Evolutionary conservation across 768 basidiomycete genomes (phyloP).

Genomic region (Mycena pura): DNA sequence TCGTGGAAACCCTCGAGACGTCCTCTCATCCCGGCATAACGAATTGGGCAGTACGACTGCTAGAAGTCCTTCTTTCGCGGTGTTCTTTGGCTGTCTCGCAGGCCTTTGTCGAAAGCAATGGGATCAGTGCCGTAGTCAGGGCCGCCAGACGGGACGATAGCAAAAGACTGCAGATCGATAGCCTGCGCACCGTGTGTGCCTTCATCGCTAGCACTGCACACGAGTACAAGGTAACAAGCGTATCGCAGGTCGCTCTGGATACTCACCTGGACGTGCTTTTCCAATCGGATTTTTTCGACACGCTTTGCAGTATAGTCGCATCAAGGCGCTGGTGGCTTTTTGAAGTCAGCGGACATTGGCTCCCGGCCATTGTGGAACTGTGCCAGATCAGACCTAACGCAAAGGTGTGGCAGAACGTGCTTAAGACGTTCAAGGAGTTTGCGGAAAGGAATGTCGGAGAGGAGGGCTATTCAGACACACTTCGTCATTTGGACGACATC

Average conservation of each 20-base stretch:
- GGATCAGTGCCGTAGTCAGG: conserved; percentile 42
- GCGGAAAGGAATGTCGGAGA: conserved; percentile 33
- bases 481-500: conserved; percentile 30
- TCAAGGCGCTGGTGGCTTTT: conserved; percentile 46
- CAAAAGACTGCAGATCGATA: conserved; percentile 46
- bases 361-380: conserved; percentile 43
- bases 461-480: conserved; percentile 32
- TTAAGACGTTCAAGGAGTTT: conserved; percentile 33
- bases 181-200: conserved; percentile 44
- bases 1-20: conserved; percentile 38
- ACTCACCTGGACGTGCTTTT: conserved; percentile 39
- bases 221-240: conserved; percentile 14
- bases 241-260: conserved; percentile 13
- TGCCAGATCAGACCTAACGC: conserved; percentile 41
- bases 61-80: conserved; percentile 38
- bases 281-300: conserved; percentile 46
- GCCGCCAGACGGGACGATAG: conserved; percentile 43
- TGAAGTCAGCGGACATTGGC: conserved; percentile 46
- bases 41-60: conserved; percentile 42
- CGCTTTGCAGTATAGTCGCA: conserved; percentile 37
- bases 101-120: conserved; percentile 41
- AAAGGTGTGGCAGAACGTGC: conserved; percentile 40
- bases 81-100: conserved; percentile 35
- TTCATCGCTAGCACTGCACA: conserved; percentile 40
- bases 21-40: conserved; percentile 41